phyloP scores from a whole-genome alignment of 139 green algal genomes.

The Mesotaenium endlicherianum region DNA sequence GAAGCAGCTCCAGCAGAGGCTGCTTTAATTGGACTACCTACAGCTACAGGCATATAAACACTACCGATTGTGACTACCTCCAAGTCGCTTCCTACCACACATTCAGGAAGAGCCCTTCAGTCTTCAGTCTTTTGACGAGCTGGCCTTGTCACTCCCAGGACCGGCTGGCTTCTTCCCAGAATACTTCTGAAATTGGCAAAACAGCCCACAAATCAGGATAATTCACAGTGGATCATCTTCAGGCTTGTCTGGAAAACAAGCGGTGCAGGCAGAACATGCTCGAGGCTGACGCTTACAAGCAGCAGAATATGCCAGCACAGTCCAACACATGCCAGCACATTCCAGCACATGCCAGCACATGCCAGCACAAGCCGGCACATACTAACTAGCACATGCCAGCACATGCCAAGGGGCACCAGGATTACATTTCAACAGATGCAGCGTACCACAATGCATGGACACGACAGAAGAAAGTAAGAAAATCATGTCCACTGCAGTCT shows the following conservation, averaged over 20 bases:
- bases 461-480: too few relatives aligned
- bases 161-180: not conserved
- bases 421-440: too few relatives aligned
- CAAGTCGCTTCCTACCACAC: too few relatives aligned
- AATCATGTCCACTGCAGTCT: too few relatives aligned
- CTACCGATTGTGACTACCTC: too few relatives aligned
- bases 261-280: not conserved
- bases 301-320: not conserved
- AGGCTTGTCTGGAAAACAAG: not conserved
- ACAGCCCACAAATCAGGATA: not conserved
- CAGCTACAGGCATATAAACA: too few relatives aligned
- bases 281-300: not conserved
- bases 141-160: not conserved
- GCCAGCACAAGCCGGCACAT: not conserved
- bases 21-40: too few relatives aligned
- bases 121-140: constrained; percentile 15
- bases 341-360: not conserved
- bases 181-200: constrained; percentile 6
- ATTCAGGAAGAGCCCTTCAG: too few relatives aligned
- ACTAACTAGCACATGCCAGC: too few relatives aligned
- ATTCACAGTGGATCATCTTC: not conserved
- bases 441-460: too few relatives aligned
- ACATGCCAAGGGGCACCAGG: too few relatives aligned
- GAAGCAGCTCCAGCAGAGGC: too few relatives aligned
- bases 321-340: not conserved